Evolutionary conservation across 805 yeast genomes (phyloP), one percentile per base, ranked within the genome.

Genomic region (Danielia oregonensis): DNA sequence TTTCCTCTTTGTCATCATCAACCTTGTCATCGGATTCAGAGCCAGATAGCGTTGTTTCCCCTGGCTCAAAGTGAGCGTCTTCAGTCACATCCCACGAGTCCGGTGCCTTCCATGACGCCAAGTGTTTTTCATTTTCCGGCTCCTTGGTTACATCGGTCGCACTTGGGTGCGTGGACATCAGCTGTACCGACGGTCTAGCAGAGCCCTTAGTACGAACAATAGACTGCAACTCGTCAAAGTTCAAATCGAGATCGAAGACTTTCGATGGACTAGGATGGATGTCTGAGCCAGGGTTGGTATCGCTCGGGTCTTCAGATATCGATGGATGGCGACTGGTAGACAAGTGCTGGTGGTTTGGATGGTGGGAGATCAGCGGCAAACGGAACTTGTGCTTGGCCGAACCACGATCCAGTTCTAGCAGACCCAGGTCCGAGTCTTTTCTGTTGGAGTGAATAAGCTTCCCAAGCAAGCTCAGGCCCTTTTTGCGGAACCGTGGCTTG

Each of bases 161-260:
- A 11, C 23, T 12, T 14, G 12, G 25, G 12, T 9, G 28, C 29
- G 19, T 33, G 19, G 21, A 14, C 18, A 26, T 4, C 38, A 26
- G 35, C 21, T 19, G 25, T 17, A 29, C 15, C 13, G 17, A 9
- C 10, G 27, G 16, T 16, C 29, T 24, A 17, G 25, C 12, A 11
- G 27, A n/a, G 7, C 35, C 21, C 10, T 28, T 27, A 11, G 38
- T 37, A 33, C 61, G 63, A 28, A 76, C 60, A 37, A 76, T 76
- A 6, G 77, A 77, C 23, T 65, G 57, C 74, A 76, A 73, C 43
- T 75, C 74, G 31, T 63, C 61, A 23, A 73, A 50, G 41, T 73
- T 70, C 37, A 74, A 63, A 34, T 75, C 76, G 18, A 76, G 63
- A 16, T 68, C 61, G 29, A 61, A 60, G 5, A 48, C 44, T 24